phyloP scores from a whole-genome alignment of 345 rosid genomes.

The Barbarea vulgaris region DNA sequence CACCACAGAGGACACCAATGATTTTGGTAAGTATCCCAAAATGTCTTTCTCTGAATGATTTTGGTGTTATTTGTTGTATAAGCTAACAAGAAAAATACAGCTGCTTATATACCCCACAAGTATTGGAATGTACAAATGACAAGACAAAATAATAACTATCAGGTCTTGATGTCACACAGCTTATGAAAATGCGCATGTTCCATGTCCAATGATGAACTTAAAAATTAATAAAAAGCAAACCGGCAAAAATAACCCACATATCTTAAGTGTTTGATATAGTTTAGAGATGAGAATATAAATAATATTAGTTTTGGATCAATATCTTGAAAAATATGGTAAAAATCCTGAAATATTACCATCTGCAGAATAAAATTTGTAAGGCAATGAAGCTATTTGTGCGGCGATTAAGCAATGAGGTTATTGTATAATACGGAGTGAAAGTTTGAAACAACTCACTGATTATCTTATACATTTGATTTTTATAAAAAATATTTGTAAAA shows the following conservation, averaged over 20 bases:
- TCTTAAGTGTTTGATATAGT: neutral
- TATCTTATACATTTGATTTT: neutral
- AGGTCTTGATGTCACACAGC: slow-evolving; percentile 31
- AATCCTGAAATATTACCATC: neutral
- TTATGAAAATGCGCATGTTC: slow-evolving; percentile 35
- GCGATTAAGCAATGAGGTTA: neutral
- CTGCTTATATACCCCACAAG: slow-evolving; percentile 38
- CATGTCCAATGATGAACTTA: slow-evolving; percentile 24
- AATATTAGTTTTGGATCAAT: neutral
- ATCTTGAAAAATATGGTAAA: neutral
- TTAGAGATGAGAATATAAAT: neutral
- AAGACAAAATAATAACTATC: slow-evolving; percentile 32
- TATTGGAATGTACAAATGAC: slow-evolving; percentile 31
- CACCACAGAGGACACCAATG: neutral
- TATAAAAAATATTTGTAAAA: neutral
- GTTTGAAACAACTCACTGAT: neutral
- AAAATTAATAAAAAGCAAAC: neutral
- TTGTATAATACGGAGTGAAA: neutral
- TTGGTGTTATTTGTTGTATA: neutral
- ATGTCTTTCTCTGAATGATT: neutral
- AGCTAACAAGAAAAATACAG: slow-evolving; percentile 28
- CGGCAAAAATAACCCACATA: neutral
- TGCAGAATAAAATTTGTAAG: neutral
- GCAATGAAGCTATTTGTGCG: neutral
- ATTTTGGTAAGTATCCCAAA: slow-evolving; percentile 16